A percentile compares a stretch with the other conserved stretches of the same genome.
Evolutionary conservation across 805 yeast genomes (phyloP).

Genomic region (Wickerhamomyces xylosicus): DNA sequence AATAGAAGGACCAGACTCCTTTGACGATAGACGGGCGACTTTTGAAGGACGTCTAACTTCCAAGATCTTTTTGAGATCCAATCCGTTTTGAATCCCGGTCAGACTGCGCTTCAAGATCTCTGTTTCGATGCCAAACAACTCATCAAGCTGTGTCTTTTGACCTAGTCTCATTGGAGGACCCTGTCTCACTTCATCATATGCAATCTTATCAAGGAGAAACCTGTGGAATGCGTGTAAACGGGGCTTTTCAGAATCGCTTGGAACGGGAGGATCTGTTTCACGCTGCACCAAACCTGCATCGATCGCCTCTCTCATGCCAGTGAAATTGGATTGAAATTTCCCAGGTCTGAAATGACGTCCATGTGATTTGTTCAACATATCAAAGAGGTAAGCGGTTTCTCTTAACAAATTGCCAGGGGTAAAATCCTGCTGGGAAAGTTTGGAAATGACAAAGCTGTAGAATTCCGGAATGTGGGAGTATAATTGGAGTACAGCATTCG

Average conservation of each 20-base stretch:
- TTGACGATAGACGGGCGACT: background rate
- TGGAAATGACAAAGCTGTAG: conserved; percentile 50
- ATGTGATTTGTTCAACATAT: conserved; percentile 77
- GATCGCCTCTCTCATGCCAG: conserved; percentile 38
- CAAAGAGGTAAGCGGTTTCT: conserved; percentile 83
- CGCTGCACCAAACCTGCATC: conserved; percentile 42
- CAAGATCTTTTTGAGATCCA: background rate
- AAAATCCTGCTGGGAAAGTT: conserved; percentile 44
- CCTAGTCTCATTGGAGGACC: conserved; percentile 3
- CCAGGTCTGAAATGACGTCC: conserved; percentile 76
- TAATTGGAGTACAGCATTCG: conserved; percentile 71
- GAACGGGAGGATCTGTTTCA: background rate
- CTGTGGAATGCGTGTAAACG: conserved; percentile 43
- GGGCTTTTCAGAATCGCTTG: conserved; percentile 10
- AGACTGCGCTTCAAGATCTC: conserved; percentile 19
- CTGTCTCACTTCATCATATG: conserved; percentile 36
- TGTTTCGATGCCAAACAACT: conserved; percentile 31
- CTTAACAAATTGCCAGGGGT: conserved; percentile 44
- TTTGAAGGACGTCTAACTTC: background rate
- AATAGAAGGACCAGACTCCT: conserved; percentile 24
- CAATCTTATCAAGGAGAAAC: conserved; percentile 44
- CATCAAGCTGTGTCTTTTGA: conserved; percentile 11
- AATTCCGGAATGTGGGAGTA: conserved; percentile 69
- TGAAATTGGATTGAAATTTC: conserved; percentile 56
- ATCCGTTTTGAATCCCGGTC: background rate